Conservation (phyloP, 139 green algal genomes). For the Pleodorina starrii region DNA sequence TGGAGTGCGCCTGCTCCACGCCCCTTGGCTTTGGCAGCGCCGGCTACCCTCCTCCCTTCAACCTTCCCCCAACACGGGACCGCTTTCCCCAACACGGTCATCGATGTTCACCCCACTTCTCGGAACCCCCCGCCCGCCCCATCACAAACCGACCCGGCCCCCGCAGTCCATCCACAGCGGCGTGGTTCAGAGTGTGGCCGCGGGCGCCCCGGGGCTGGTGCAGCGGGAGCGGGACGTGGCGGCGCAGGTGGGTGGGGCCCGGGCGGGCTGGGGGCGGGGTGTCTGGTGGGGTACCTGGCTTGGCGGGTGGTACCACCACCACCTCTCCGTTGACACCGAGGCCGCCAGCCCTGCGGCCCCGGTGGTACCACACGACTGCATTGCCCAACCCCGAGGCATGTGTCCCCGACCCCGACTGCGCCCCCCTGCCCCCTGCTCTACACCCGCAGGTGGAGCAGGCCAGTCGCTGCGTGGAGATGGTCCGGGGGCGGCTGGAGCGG, state of each 20-base stretch:
- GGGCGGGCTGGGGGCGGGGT: too few species aligned
- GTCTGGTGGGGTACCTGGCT: not conserved
- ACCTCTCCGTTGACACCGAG: not conserved
- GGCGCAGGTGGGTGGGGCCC: conserved; percentile 16
- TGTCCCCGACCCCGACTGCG: not conserved
- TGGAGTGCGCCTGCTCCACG: not conserved
- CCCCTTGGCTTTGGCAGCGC: not conserved
- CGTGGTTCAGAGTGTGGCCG: not conserved
- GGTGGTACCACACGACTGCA: not conserved
- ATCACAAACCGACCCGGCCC: too few species aligned
- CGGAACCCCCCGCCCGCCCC: too few species aligned
- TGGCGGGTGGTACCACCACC: not conserved
- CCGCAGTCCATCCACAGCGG: conserved; percentile 25
- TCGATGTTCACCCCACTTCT: not conserved
- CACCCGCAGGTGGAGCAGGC: conserved; percentile 45
- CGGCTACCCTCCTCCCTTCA: not conserved
- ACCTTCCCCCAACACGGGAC: not conserved
- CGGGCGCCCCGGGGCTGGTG: conserved; percentile 14
- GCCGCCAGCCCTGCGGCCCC: not conserved
- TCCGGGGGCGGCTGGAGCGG: conserved; percentile 22
- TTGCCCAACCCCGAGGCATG: not conserved
- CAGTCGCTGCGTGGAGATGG: conserved; percentile 25
- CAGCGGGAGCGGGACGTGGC: conserved; percentile 35
- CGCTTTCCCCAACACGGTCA: not conserved
- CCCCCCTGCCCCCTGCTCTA: not conserved